phyloP scores from a whole-genome alignment of 2,329 filamentous ascomycete species.

The Tothia fuscella region DNA sequence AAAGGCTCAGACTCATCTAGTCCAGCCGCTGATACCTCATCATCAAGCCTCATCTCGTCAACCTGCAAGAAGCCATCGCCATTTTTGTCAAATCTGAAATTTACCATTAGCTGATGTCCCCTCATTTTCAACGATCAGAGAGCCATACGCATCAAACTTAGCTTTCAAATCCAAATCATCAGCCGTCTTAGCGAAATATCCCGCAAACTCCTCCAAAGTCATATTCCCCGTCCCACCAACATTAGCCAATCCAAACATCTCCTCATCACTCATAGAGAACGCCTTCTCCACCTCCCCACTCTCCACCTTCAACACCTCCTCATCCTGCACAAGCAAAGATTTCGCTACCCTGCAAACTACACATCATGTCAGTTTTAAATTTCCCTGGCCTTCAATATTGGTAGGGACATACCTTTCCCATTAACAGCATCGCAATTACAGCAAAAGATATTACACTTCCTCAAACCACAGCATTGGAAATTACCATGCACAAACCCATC shows the following conservation, averaged over 20 bases:
- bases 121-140: background rate
- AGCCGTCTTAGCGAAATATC: background rate
- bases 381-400: no score
- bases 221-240: background rate
- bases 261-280: background rate
- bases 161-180: background rate
- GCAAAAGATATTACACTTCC: no score
- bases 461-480: no score
- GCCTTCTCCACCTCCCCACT: background rate
- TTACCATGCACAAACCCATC: no score
- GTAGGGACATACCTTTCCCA: background rate
- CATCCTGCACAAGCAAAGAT: background rate
- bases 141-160: background rate
- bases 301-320: background rate
- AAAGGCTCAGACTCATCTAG: no score
- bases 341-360: background rate
- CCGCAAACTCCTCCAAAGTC: background rate
- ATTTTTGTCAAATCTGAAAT: background rate
- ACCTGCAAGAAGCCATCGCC: background rate
- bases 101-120: background rate
- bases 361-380: no score
- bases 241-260: background rate
- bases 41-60: slow-evolving; percentile 1
- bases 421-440: background rate
- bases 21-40: no score